Percentiles rank a stretch among this genome's conserved stretches.
Conservation (phyloP, 345 rosid species). For the Ceriops tagal region DNA sequence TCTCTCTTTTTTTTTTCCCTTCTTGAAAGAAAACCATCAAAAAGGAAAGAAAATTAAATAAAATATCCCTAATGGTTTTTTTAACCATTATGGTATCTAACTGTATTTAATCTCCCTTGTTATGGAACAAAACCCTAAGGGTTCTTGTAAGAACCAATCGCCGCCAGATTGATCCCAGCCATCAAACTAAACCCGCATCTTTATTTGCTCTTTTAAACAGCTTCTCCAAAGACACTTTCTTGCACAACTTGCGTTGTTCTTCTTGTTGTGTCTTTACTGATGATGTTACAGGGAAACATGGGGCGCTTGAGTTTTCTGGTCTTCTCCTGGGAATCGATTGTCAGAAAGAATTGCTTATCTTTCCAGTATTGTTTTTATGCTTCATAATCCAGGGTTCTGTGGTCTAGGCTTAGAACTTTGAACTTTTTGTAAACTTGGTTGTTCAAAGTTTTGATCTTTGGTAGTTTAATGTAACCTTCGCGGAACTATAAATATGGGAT, state of each 20-base stretch:
- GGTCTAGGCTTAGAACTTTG: constrained; percentile 16
- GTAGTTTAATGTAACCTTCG: constrained; percentile 18
- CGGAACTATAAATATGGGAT: constrained; percentile 34
- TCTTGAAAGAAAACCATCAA: too few species aligned
- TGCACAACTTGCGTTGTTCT: not conserved
- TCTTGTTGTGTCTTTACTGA: not conserved
- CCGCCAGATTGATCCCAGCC: constrained; percentile 69
- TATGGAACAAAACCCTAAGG: constrained; percentile 80
- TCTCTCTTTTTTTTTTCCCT: not conserved
- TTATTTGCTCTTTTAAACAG: constrained; percentile 6
- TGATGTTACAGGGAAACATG: constrained; percentile 17
- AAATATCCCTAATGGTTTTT: not conserved
- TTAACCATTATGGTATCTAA: constrained; percentile 2
- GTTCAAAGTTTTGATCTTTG: constrained; percentile 42
- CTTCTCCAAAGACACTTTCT: not conserved
- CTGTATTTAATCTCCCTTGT: constrained; percentile 31
- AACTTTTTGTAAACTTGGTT: constrained; percentile 3
- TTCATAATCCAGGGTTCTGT: constrained; percentile 11
- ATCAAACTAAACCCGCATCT: constrained; percentile 17
- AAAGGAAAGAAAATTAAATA: not conserved
- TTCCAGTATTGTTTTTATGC: constrained; percentile 14
- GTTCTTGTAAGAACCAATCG: constrained; percentile 71
- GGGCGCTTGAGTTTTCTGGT: constrained; percentile 5
- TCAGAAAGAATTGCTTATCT: not conserved
- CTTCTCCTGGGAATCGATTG: constrained; percentile 13